phyloP scores from a whole-genome alignment of 169 alveolate species.

The Plasmodium vivax region DNA sequence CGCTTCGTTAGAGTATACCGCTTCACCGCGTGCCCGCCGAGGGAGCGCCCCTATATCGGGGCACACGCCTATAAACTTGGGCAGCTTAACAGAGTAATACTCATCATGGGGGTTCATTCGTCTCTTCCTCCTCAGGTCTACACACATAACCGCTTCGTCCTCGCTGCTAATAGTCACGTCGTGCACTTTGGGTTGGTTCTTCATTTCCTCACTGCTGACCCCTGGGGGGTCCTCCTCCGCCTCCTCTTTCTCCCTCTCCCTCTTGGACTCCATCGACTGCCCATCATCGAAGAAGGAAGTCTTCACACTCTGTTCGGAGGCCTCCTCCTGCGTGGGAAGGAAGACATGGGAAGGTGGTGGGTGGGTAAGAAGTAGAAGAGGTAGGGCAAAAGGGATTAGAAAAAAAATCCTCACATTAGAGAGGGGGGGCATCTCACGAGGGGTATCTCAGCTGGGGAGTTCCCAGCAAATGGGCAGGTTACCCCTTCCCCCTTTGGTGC shows the following conservation, averaged over 20 bases:
- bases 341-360: not conserved
- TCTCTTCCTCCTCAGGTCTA: conserved; percentile 11
- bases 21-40: not conserved
- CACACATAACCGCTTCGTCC: not conserved
- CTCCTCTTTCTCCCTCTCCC: not conserved
- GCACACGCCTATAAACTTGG: conserved; percentile 45
- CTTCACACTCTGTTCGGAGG: conserved; percentile 1
- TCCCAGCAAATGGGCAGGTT: no score
- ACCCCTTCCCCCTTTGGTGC: no score
- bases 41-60: not conserved
- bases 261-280: conserved; percentile 9
- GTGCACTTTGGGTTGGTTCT: not conserved
- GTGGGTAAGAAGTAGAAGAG: not conserved
- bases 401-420: not conserved
- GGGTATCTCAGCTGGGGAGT: not conserved
- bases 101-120: not conserved
- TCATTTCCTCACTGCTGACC: not conserved
- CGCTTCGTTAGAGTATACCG: not conserved
- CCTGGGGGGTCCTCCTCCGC: not conserved
- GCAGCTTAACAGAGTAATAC: conserved; percentile 19
- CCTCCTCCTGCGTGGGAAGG: not conserved
- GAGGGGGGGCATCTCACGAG: not conserved
- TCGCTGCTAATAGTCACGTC: conserved; percentile 9
- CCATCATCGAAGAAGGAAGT: conserved; percentile 19
- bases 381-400: not conserved